These are phyloP conservation scores for Starmerella etchellsii DNA, from an alignment of 805 yeast genomes.

Conservation along the genomic window DNA sequence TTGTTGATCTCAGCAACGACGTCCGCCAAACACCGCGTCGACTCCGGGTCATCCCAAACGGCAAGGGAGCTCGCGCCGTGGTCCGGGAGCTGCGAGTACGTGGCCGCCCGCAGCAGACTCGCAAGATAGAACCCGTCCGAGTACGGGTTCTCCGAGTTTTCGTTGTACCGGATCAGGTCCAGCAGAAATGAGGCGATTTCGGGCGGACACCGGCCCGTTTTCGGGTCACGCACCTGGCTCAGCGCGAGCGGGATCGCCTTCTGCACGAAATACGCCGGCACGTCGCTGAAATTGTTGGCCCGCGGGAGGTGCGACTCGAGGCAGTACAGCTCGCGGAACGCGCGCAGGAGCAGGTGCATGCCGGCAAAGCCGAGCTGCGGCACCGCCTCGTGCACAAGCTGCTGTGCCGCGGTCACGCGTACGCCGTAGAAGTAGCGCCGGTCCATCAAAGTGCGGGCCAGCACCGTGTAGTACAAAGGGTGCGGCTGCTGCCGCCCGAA, in stretches of 20 bases:
- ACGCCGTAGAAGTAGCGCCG: conserved; percentile 77
- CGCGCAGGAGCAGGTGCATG: conserved; percentile 52
- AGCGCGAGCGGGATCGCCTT: conserved; percentile 54
- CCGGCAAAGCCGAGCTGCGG: conserved; percentile 58
- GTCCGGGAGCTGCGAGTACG: conserved; percentile 27
- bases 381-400: conserved; percentile 55
- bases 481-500: conserved; percentile 60
- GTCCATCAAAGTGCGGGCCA: conserved; percentile 74
- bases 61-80: conserved; percentile 2
- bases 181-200: conserved; percentile 51
- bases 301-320: conserved; percentile 54
- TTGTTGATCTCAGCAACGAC: conserved; percentile 60
- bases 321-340: conserved; percentile 60
- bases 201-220: conserved; percentile 47
- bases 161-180: conserved; percentile 68
- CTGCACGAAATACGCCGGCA: conserved; percentile 55
- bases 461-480: conserved; percentile 55
- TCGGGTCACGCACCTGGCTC: conserved; percentile 42
- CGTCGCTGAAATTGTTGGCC: conserved; percentile 68
- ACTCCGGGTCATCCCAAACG: conserved; percentile 13
- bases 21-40: conserved; percentile 30
- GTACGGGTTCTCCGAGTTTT: conserved; percentile 65
- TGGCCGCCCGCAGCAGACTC: conserved; percentile 43
- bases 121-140: conserved; percentile 59
- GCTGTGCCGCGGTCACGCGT: conserved; percentile 72